phyloP scores from a whole-genome alignment of 1,139 yeast species.

The Suhomyces guaymorum region DNA sequence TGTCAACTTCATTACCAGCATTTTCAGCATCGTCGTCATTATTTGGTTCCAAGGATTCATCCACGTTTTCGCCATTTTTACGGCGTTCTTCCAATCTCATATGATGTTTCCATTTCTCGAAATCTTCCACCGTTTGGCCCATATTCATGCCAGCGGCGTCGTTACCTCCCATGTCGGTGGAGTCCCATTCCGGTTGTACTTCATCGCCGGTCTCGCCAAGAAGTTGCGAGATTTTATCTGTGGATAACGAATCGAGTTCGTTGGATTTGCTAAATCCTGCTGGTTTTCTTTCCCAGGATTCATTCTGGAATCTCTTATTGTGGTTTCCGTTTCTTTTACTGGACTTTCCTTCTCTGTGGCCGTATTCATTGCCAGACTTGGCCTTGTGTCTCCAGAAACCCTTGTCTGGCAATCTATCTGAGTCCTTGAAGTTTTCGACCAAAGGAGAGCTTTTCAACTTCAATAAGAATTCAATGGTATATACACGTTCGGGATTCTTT shows the following conservation, averaged over 20 bases:
- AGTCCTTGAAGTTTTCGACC: conserved; percentile 27
- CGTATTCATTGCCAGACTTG: conserved; percentile 4
- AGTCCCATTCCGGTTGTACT: conserved; percentile 56
- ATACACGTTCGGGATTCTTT: conserved; percentile 25
- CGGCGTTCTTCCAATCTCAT: conserved; percentile 59
- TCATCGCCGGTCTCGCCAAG: conserved; percentile 45
- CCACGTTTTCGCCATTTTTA: conserved; percentile 44
- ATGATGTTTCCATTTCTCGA: conserved; percentile 67
- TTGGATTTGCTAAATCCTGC: conserved; percentile 23
- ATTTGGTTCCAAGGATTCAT: conserved; percentile 2
- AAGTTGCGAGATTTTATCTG: conserved; percentile 34
- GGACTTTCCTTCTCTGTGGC: conserved; percentile 13
- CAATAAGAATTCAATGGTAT: conserved; percentile 40
- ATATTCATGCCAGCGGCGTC: conserved; percentile 33
- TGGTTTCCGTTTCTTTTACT: conserved; percentile 15
- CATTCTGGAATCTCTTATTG: conserved; percentile 22
- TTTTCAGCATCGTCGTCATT: conserved; percentile 17
- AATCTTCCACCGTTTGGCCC: conserved; percentile 67
- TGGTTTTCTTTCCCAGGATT: conserved; percentile 35
- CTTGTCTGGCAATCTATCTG: conserved; percentile 39
- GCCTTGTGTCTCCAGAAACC: conserved; percentile 41
- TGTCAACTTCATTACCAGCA: conserved; percentile 51
- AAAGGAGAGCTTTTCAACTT: conserved; percentile 39
- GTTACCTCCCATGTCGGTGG: conserved; percentile 25
- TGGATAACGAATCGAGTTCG: conserved; percentile 32